These are phyloP conservation scores for Ulota crispa DNA, from an alignment of 225 moss, liverwort and hornwort species.

Conservation along the genomic window DNA sequence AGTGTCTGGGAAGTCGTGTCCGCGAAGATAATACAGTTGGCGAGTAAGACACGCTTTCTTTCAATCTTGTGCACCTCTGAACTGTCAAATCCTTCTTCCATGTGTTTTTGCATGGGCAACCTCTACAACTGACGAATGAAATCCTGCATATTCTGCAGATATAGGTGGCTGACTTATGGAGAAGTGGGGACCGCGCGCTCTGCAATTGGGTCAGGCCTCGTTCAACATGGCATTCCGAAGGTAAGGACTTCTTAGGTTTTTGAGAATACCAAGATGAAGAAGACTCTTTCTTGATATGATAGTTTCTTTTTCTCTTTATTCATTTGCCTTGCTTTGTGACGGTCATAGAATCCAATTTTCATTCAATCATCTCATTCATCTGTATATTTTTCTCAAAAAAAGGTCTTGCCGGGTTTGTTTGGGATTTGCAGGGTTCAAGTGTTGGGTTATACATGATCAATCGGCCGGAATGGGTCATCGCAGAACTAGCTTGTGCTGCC, in stretches of 20 bases:
- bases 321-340: not conserved
- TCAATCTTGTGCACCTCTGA: constrained; percentile 10
- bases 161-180: constrained; percentile 92
- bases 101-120: constrained; percentile 1
- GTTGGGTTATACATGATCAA: constrained; percentile 92
- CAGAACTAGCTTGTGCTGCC: constrained; percentile 80
- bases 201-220: constrained; percentile 82
- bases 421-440: constrained; percentile 47
- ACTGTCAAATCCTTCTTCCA: not conserved
- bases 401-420: constrained; percentile 11
- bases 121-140: not conserved
- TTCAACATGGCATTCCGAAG: constrained; percentile 72
- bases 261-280: constrained; percentile 5
- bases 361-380: not conserved
- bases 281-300: not conserved
- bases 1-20: constrained; percentile 76
- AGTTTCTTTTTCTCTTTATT: constrained; percentile 1
- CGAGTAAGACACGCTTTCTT: constrained; percentile 48
- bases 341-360: not conserved
- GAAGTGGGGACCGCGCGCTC: constrained; percentile 69
- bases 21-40: constrained; percentile 69
- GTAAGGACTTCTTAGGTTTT: constrained; percentile 32
- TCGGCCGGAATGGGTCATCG: constrained; percentile 85
- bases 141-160: constrained; percentile 40
- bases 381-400: not conserved